Conservation (phyloP, 805 yeast genomes). For the Tetrapisispora phaffii region DNA sequence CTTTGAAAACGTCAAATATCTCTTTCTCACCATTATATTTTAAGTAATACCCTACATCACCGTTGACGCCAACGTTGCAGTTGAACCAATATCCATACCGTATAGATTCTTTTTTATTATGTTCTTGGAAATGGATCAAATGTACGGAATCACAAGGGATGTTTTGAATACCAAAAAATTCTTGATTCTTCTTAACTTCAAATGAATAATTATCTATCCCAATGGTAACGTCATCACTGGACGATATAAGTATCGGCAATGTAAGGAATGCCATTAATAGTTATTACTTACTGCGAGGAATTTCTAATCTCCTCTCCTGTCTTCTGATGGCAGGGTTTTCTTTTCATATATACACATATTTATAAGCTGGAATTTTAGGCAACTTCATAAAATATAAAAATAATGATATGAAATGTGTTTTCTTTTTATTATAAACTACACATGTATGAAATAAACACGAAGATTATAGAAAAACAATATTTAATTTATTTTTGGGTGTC, state of each 20-base stretch:
- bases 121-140: conserved; percentile 19
- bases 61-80: conserved; percentile 1
- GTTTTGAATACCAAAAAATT: conserved; percentile 21
- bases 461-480: conserved; percentile 5
- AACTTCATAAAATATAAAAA: background rate
- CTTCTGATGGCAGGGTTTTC: no score
- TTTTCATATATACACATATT: background rate
- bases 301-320: no score
- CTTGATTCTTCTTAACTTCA: conserved; percentile 13
- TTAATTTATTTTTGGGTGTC: conserved; percentile 3
- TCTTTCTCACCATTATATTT: conserved; percentile 11
- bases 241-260: background rate
- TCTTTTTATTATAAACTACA: conserved; percentile 3
- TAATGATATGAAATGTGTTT: conserved; percentile 3
- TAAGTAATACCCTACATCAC: conserved; percentile 4
- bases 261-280: background rate
- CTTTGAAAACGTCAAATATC: conserved; percentile 9
- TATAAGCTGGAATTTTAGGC: no score
- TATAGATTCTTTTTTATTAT: conserved; percentile 2
- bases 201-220: conserved; percentile 24
- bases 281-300: no score
- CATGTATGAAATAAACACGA: conserved; percentile 3
- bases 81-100: conserved; percentile 29
- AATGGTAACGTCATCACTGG: conserved; percentile 11
- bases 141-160: conserved; percentile 18